Evolutionary conservation across 805 yeast species (phyloP).

Genomic region (Teunomyces pallodes): DNA sequence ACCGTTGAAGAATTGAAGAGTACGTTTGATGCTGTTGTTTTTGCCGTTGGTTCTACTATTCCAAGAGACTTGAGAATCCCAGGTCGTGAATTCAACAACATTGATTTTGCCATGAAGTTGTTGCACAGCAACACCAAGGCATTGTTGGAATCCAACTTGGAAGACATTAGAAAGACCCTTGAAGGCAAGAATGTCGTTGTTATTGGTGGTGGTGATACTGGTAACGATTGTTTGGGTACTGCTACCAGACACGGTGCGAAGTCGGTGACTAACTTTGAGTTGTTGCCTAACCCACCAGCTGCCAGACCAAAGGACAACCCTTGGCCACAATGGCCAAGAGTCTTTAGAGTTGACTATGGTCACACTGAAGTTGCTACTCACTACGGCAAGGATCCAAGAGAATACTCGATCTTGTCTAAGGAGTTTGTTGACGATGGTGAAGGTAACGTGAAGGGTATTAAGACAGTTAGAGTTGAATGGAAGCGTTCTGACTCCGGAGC

Average conservation of each 20-base stretch:
- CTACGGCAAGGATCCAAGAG: conserved; percentile 97
- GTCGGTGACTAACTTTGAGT: conserved; percentile 89
- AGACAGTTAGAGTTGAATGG: conserved; percentile 98
- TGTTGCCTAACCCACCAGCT: conserved; percentile 87
- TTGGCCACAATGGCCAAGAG: conserved; percentile 99
- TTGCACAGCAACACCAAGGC: conserved; percentile 88
- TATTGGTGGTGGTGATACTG: conserved; percentile 99
- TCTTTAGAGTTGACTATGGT: conserved; percentile 97
- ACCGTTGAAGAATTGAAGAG: conserved; percentile 65
- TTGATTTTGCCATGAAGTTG: conserved; percentile 92
- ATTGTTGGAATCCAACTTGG: conserved; percentile 75
- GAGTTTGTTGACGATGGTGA: conserved; percentile 94
- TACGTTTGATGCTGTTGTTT: conserved; percentile 76
- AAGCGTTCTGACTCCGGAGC: conserved; percentile 92
- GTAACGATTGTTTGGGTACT: conserved; percentile 98
- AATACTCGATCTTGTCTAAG: conserved; percentile 90
- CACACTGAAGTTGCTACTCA: conserved; percentile 93
- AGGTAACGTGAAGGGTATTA: conserved; percentile 92
- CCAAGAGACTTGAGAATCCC: conserved; percentile 94
- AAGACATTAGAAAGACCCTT: conserved; percentile 65
- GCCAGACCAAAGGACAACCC: conserved; percentile 92
- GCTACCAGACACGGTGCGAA: conserved; percentile 96
- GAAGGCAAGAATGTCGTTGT: conserved; percentile 90
- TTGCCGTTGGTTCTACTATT: conserved; percentile 93
- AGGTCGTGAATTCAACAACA: conserved; percentile 86